Evolutionary conservation across 495 filamentous ascomycete species (phyloP), one percentile per base, ranked within the genome.

Genomic region (Neurospora sp.): DNA sequence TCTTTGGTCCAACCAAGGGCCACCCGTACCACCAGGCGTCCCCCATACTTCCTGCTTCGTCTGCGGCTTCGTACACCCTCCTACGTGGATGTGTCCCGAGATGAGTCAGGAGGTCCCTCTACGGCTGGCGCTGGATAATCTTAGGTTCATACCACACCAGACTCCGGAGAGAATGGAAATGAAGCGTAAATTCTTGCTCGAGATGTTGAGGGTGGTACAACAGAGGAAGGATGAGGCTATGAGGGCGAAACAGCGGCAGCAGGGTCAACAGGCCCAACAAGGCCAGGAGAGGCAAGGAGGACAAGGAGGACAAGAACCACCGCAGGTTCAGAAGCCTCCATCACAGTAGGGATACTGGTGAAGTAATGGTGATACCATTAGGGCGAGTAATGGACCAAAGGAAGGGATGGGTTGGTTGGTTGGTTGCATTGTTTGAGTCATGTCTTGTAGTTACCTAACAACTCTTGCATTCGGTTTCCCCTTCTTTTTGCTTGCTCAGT

Each of bases 81-180:
- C 35, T 9, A 70, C 39, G 14, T 74, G 74, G 54, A 70, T 75
- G 12, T 85, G 83, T 44, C 74, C 83, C 8, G 78, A 84, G 75
- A 76, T 81, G 62, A 72, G 54, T 62, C 79, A 74, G 1, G 79
- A 83, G 62, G 72, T 78, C 12, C 76, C 74, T 10, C 31, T 85
- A 42, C 46, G 79, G 37, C 27, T 80, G 27, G 77, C 75, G 8
- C 66, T 80, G 11, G 79, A 80, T 49, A 23, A 42, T 70, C 35
- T 80, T 14, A 60, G 72, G 69, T 39, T 16, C n/a, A 23, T 41
- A 20, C 40, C 35, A 18, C 66, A 44, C 35, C 54, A 66, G 54
- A 66, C 54, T 31, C 46, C 37, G 27, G 62, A 39, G 72, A 69
- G 18, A 69, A 9, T 66, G 54, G 54, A 35, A 41, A 35, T 35